These are phyloP conservation scores for Erysimum cheiri DNA, from an alignment of 441 rosid genomes.

Conservation along the genomic window DNA sequence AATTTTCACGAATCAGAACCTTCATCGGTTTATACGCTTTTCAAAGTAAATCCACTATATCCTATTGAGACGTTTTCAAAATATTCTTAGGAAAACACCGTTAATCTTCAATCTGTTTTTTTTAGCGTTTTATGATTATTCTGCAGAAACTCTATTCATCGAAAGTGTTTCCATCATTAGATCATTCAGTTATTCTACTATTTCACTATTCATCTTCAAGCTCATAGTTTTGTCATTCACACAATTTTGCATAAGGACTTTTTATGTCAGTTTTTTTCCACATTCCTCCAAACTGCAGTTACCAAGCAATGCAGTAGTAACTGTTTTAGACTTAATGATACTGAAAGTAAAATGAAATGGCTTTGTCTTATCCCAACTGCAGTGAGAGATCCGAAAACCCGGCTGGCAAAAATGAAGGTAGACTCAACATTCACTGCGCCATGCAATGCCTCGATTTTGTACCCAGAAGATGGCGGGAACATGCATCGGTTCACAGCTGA, in stretches of 20 bases:
- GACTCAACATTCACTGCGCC: constrained; percentile 76
- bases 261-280: not conserved
- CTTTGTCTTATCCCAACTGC: constrained; percentile 10
- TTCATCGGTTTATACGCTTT: not conserved
- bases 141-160: not conserved
- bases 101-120: not conserved
- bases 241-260: not conserved
- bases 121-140: not conserved
- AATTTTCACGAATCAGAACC: not conserved
- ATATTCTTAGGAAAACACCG: not conserved
- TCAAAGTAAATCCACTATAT: no score
- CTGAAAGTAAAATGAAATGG: not conserved
- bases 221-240: not conserved
- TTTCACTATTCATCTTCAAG: not conserved
- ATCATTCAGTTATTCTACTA: not conserved
- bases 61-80: not conserved
- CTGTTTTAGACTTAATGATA: constrained; percentile 1
- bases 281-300: not conserved
- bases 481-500: constrained; percentile 89
- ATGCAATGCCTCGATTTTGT: constrained; percentile 76
- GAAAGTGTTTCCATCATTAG: not conserved
- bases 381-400: constrained; percentile 51
- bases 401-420: constrained; percentile 77
- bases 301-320: not conserved
- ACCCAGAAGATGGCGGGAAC: constrained; percentile 94